phyloP scores from a whole-genome alignment of 2,329 filamentous ascomycete genomes.

The Alternaria arbusti region DNA sequence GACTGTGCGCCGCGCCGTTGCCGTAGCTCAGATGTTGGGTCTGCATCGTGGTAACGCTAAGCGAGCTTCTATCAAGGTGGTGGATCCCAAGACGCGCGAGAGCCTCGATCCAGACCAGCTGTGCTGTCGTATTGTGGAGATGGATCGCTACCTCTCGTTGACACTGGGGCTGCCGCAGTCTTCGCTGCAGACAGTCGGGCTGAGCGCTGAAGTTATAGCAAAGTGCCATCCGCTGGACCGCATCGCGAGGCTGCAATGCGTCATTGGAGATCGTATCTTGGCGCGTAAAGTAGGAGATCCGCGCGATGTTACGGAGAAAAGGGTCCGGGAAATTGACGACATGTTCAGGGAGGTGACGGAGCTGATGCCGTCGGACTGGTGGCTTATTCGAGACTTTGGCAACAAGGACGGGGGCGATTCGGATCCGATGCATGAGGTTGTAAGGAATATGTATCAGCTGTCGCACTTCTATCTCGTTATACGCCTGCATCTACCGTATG shows the following conservation, averaged over 20 bases:
- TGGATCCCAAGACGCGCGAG: constrained; percentile 12
- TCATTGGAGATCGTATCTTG: constrained; percentile 48
- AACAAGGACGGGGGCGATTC: not conserved
- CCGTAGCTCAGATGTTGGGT: constrained; percentile 52
- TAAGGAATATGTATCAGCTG: constrained; percentile 19
- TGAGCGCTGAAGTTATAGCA: constrained; percentile 1
- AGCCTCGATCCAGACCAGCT: constrained; percentile 25
- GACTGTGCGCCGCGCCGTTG: constrained; percentile 48
- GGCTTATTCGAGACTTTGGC: constrained; percentile 11
- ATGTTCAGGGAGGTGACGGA: constrained; percentile 18
- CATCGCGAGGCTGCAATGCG: constrained; percentile 43
- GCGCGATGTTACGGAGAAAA: not conserved
- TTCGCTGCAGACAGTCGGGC: constrained; percentile 19
- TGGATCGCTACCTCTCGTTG: constrained; percentile 50
- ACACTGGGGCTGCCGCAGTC: constrained; percentile 51
- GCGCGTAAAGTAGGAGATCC: constrained; percentile 23
- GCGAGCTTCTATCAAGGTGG: constrained; percentile 39
- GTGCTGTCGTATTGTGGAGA: constrained; percentile 50
- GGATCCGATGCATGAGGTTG: constrained; percentile 9
- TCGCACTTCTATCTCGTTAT: constrained; percentile 21
- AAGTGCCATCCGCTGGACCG: constrained; percentile 32
- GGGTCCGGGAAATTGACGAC: constrained; percentile 33
- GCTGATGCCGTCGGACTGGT: constrained; percentile 30
- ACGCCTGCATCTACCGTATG: constrained; percentile 25
- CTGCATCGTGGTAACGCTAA: constrained; percentile 48